These are phyloP conservation scores for Backusella psychrophila DNA, from an alignment of 192 early-diverging fungal species.

Conservation along the genomic window DNA sequence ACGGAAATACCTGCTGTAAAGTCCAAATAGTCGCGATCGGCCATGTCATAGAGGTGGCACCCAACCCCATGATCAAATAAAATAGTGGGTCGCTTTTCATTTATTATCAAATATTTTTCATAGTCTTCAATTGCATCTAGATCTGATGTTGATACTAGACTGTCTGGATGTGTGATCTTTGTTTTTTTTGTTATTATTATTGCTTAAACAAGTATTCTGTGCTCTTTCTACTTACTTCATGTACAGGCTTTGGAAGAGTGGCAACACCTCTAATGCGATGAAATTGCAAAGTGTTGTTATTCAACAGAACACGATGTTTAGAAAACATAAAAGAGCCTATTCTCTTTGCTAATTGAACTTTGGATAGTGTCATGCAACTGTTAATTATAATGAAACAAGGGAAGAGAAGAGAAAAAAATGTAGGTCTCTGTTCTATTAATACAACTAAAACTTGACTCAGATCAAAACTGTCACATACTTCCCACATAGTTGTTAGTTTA, in stretches of 20 bases:
- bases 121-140: neutral
- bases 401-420: neutral
- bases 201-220: too few relatives aligned
- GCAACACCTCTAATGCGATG: neutral
- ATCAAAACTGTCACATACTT: neutral
- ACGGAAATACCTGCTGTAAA: slow-evolving; percentile 93
- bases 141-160: neutral
- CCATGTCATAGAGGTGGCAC: slow-evolving; percentile 70
- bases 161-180: neutral
- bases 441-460: neutral
- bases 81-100: slow-evolving; percentile 47
- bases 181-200: neutral
- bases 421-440: neutral
- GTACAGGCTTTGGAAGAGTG: neutral
- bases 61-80: slow-evolving; percentile 83
- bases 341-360: neutral
- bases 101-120: neutral
- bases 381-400: neutral
- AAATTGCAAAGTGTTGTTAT: neutral
- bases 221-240: neutral
- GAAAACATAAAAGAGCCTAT: neutral
- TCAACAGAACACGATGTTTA: neutral
- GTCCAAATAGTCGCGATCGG: slow-evolving; percentile 78
- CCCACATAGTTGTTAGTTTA: neutral
- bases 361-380: neutral